Evolutionary conservation across 306 rosid species (phyloP).

Genomic region (Vigna trinervia): DNA sequence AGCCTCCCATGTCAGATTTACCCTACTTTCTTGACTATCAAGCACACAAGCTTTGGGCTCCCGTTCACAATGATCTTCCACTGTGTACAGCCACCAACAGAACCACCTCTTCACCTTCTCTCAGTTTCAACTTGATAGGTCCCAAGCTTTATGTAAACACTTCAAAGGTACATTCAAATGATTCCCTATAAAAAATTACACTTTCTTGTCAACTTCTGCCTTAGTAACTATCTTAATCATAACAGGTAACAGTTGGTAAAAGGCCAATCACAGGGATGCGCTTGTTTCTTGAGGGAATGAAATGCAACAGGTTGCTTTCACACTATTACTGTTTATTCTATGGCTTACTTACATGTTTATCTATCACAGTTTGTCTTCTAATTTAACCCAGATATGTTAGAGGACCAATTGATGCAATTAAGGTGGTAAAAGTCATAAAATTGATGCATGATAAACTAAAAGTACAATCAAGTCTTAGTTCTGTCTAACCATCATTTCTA

Average conservation of each 20-base stretch:
- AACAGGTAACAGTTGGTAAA: slow-evolving; percentile 69
- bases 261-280: slow-evolving; percentile 91
- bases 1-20: slow-evolving; percentile 82
- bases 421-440: too few species aligned
- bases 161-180: slow-evolving; percentile 53
- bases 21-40: slow-evolving; percentile 90
- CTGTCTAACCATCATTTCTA: slow-evolving; percentile 7
- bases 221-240: slow-evolving; percentile 21
- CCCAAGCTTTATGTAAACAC: slow-evolving; percentile 80
- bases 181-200: not conserved
- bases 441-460: not conserved
- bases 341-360: not conserved
- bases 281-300: slow-evolving; percentile 91
- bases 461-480: not conserved
- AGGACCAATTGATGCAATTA: not conserved
- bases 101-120: slow-evolving; percentile 55
- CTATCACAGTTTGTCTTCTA: too few species aligned
- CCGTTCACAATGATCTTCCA: slow-evolving; percentile 80
- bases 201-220: slow-evolving; percentile 4
- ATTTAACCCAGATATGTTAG: too few species aligned
- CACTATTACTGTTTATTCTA: not conserved
- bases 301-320: slow-evolving; percentile 74
- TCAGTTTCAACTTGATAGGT: slow-evolving; percentile 77
- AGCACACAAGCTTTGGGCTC: slow-evolving; percentile 85
- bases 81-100: slow-evolving; percentile 71